Conservation (phyloP, 1,284 basidiomycete genomes). For the Mycena sp. region DNA sequence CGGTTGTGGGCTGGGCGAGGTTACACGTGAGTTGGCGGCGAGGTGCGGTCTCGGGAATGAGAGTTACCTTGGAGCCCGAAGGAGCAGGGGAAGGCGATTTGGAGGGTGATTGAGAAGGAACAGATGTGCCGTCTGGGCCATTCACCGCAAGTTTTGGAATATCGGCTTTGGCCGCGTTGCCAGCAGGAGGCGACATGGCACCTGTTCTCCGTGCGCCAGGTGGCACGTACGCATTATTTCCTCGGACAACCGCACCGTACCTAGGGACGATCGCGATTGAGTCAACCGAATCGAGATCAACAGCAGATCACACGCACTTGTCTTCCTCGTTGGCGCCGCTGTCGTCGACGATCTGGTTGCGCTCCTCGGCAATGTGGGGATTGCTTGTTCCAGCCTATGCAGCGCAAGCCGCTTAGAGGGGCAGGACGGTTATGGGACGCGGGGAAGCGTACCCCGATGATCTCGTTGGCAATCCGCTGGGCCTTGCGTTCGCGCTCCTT, state of each 20-base stretch:
- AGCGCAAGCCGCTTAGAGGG: not conserved
- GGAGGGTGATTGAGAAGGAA: conserved; percentile 53
- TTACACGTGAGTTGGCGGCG: conserved; percentile 21
- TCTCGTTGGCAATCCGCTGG: conserved; percentile 90
- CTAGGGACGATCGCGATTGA: conserved; percentile 54
- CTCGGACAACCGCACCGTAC: conserved; percentile 92
- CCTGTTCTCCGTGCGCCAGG: conserved; percentile 77
- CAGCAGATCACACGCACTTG: conserved; percentile 67
- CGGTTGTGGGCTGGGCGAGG: conserved; percentile 19
- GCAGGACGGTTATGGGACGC: not conserved
- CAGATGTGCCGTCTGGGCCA: conserved; percentile 67
- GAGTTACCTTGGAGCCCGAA: conserved; percentile 50
- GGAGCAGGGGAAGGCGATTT: conserved; percentile 70
- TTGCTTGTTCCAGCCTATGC: conserved; percentile 75
- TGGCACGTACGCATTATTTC: conserved; percentile 91
- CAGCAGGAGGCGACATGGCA: conserved; percentile 28
- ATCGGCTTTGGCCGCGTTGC: conserved; percentile 53
- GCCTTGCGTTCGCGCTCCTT: conserved; percentile 92
- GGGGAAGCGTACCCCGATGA: conserved; percentile 12
- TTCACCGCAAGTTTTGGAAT: conserved; percentile 78
- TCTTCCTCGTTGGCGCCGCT: conserved; percentile 92
- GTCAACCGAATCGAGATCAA: conserved; percentile 13
- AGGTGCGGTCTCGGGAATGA: not conserved
- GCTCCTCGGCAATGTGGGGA: conserved; percentile 91
- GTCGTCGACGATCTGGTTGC: conserved; percentile 72